Evolutionary conservation across 306 rosid species (phyloP), one percentile per base, ranked within the genome.

Genomic region (Chamaecrista fasciculata): DNA sequence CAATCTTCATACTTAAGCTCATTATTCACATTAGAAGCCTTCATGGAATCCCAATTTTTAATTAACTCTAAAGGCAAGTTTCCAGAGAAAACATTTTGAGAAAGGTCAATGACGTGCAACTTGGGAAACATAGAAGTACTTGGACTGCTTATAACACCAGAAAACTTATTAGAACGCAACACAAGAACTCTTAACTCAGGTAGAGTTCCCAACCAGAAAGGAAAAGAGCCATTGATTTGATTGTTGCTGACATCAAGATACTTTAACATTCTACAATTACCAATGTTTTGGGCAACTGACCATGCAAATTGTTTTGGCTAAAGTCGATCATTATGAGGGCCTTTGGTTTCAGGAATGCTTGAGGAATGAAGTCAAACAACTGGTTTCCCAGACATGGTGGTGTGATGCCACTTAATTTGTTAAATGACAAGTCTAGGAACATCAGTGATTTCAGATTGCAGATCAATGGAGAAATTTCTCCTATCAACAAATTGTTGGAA

Each of bases 181-280:
- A 11, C 20, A 56, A 69, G 28, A 33, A 74, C 67, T 39, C 69
- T 76, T 66, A 76, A 52, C 48, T 76, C 60, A 11, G 71, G 73
- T 24, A 76, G 77, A 34, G 26, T 14, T 36, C 86, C 86, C 9
- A 78, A 6, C 83, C 86, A 83, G 3, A 64, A 81, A 3, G 88
- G 88, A 62, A 86, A 86, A 43, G 60, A 44, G 47, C 71, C 76
- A 31, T 76, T 69, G 59, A 76, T 62, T 0, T 12, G 20, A 34
- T 69, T 69, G 20, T 42, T 9, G 10, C 76, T 62, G 14, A 76
- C 44, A 69, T 69, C 67, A 31, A 76, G 10, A 48, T 3, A 69
- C 51, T 76, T 67, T 26, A 76, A 19, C 71, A 26, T 40, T 69
- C 20, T 46, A 4, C 66, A 52, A 1, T 51, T 76, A 31, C 75